Percentiles rank a stretch among this genome's conserved stretches.
Conservation (phyloP, 2,329 filamentous ascomycete genomes). For the Neocucurbitaria cava region DNA sequence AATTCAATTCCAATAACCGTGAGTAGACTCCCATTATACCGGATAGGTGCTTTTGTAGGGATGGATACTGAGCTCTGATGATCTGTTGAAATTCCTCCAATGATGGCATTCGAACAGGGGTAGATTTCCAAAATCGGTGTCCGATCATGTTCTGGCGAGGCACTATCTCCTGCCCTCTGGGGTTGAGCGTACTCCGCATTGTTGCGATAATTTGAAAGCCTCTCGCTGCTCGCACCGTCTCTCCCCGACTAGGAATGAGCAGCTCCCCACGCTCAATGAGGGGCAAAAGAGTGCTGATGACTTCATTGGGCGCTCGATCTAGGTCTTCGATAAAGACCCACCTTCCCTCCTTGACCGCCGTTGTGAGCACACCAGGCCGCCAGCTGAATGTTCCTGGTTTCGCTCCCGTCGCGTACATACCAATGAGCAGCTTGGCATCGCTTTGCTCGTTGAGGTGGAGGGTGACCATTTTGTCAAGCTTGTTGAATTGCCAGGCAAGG, state of each 20-base stretch:
- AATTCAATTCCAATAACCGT: constrained; percentile 50
- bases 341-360: constrained; percentile 88
- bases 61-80: constrained; percentile 72
- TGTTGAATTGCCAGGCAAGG: constrained; percentile 79
- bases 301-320: constrained; percentile 91
- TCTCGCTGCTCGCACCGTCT: constrained; percentile 80
- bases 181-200: constrained; percentile 73
- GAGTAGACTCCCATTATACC: constrained; percentile 65
- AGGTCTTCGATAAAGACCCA: constrained; percentile 99
- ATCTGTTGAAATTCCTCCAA: constrained; percentile 77
- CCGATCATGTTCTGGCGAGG: constrained; percentile 77
- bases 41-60: constrained; percentile 65
- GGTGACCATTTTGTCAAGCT: constrained; percentile 84
- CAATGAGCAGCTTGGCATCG: constrained; percentile 94
- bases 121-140: constrained; percentile 81
- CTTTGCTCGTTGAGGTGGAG: constrained; percentile 98
- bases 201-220: constrained; percentile 94
- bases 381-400: constrained; percentile 90
- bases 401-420: constrained; percentile 88
- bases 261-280: constrained; percentile 93
- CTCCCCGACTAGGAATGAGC: constrained; percentile 85
- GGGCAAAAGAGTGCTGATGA: constrained; percentile 90
- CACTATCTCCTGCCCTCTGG: constrained; percentile 73
- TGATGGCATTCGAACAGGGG: constrained; percentile 72
- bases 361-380: constrained; percentile 91